phyloP scores from a whole-genome alignment of 176 grass and related monocot species.

The Cymbopogon citratus region DNA sequence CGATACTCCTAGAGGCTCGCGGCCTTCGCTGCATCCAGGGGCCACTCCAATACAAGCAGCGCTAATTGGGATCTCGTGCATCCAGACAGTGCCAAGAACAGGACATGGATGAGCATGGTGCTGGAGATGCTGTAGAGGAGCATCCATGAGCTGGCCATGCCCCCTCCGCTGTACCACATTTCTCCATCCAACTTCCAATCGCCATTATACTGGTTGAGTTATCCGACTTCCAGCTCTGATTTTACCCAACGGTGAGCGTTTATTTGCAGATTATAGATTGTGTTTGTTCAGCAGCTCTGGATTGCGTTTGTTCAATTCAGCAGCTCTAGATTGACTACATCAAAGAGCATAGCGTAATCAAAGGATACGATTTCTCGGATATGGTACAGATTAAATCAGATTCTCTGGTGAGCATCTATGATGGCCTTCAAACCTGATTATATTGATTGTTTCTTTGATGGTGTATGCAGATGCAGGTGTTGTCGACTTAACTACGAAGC shows the following conservation, averaged over 20 bases:
- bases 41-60: no score
- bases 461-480: no score
- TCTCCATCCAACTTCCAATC: slow-evolving; percentile 16
- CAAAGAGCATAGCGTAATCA: not conserved
- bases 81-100: slow-evolving; percentile 35
- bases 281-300: no score
- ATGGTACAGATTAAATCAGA: no score
- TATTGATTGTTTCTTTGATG: no score
- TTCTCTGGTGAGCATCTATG: no score
- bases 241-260: slow-evolving; percentile 4
- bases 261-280: not conserved
- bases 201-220: not conserved
- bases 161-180: slow-evolving; percentile 41
- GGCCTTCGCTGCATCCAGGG: no score
- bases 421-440: no score
- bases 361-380: no score
- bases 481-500: no score
- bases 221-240: slow-evolving; percentile 22
- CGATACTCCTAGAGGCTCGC: no score
- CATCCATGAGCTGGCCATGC: slow-evolving; percentile 31
- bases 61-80: slow-evolving; percentile 54
- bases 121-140: not conserved
- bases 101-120: slow-evolving; percentile 55
- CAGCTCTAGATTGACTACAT: slow-evolving; percentile 26
- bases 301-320: not conserved